A percentile compares a stretch with the other conserved stretches of the same genome.
phyloP scores from a whole-genome alignment of 495 filamentous ascomycete species.

The Bacidia rubella region DNA sequence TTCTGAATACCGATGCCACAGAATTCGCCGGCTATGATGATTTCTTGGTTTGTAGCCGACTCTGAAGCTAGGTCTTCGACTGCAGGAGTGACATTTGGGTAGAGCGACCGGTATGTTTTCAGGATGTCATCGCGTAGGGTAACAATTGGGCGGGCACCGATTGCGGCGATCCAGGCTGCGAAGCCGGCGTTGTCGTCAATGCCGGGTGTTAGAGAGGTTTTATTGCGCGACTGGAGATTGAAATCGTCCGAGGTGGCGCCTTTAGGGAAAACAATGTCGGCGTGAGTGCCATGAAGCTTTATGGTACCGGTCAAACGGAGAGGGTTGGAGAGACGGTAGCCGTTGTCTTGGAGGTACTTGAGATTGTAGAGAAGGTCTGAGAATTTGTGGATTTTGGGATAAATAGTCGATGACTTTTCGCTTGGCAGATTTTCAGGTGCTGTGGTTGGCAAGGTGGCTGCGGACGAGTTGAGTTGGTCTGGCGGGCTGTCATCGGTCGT shows the following conservation, averaged over 20 bases:
- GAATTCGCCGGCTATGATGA: conserved; percentile 27
- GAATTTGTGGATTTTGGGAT: conserved; percentile 12
- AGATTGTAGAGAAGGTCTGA: conserved; percentile 6
- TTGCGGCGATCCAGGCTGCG: conserved; percentile 2
- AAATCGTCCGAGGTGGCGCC: conserved; percentile 8
- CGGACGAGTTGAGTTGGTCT: no score
- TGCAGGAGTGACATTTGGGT: conserved; percentile 12
- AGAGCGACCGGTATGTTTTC: conserved; percentile 12
- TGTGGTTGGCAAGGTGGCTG: no score
- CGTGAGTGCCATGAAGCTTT: conserved; percentile 28
- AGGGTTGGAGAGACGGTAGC: no score
- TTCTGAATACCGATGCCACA: conserved; percentile 25
- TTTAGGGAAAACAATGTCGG: conserved; percentile 23
- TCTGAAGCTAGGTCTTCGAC: background rate
- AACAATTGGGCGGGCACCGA: background rate
- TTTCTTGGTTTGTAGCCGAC: conserved; percentile 5
- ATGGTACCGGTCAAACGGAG: conserved; percentile 23
- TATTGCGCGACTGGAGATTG: conserved; percentile 21
- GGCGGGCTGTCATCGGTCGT: no score
- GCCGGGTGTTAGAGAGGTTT: background rate
- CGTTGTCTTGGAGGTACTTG: background rate
- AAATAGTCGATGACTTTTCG: conserved; percentile 12
- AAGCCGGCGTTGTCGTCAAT: conserved; percentile 19
- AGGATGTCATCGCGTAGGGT: conserved; percentile 6
- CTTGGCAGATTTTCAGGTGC: no score